A percentile compares a stretch with the other conserved stretches of the same genome.
Evolutionary conservation across 164 flowering plant genomes (phyloP).

Genomic region (Vitis cinerea): DNA sequence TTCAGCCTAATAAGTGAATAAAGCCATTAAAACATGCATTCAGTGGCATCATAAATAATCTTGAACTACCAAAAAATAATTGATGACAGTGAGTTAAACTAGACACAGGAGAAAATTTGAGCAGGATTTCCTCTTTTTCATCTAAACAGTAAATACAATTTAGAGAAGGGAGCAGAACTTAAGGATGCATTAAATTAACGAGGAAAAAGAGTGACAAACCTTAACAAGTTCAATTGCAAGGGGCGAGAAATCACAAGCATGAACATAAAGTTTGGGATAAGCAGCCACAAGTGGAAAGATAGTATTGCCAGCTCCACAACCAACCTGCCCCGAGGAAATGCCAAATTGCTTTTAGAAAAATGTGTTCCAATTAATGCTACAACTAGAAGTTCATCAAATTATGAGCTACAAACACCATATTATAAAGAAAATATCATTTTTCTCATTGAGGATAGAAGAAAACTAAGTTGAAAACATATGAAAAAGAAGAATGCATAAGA

Average conservation of each 20-base stretch:
- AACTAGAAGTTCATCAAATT: not conserved
- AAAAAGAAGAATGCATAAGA: not conserved
- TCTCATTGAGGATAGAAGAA: not conserved
- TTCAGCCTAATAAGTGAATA: too few species aligned
- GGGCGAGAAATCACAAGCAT: slow-evolving; percentile 59
- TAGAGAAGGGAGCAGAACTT: not conserved
- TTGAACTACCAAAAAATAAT: too few species aligned
- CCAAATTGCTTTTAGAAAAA: not conserved
- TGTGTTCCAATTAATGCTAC: not conserved
- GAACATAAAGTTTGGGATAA: slow-evolving; percentile 44
- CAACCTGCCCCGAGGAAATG: slow-evolving; percentile 31
- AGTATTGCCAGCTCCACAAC: slow-evolving; percentile 63
- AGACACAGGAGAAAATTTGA: too few species aligned
- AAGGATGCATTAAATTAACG: not conserved
- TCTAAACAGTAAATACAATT: too few species aligned
- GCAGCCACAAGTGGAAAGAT: slow-evolving; percentile 44
- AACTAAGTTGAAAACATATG: not conserved
- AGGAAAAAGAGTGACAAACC: slow-evolving; percentile 18
- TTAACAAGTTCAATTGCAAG: slow-evolving; percentile 41
- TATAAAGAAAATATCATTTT: not conserved
- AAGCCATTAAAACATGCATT: too few species aligned
- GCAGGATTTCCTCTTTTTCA: too few species aligned
- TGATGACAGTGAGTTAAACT: too few species aligned
- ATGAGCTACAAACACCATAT: not conserved
- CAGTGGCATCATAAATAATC: too few species aligned